phyloP scores from a whole-genome alignment of 179 eudicot genomes.

The Gypsophila paniculata region DNA sequence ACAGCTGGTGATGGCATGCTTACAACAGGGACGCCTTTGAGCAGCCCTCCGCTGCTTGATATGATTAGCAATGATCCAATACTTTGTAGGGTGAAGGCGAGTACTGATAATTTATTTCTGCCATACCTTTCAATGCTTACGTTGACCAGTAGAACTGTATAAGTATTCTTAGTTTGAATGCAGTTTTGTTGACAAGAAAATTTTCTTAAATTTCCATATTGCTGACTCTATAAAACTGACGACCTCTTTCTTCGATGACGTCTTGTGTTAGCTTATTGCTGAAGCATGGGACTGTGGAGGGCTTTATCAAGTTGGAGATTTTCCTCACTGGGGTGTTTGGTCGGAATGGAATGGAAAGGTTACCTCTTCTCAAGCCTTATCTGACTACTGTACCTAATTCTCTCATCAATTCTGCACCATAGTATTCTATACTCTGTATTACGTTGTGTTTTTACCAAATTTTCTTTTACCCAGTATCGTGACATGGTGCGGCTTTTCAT shows the following conservation, averaged over 20 bases:
- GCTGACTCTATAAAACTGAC: slow-evolving; percentile 4
- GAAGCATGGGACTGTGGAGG: slow-evolving; percentile 99
- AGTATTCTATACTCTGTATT: background rate
- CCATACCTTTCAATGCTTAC: too few species aligned
- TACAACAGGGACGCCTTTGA: slow-evolving; percentile 80
- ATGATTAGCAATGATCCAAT: slow-evolving; percentile 96
- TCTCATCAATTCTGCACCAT: too few species aligned
- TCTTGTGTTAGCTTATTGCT: slow-evolving; percentile 66
- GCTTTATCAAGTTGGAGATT: slow-evolving; percentile 92
- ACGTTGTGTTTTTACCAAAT: slow-evolving; percentile 14
- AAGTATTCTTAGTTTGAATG: too few species aligned
- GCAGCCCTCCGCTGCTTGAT: slow-evolving; percentile 80
- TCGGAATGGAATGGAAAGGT: slow-evolving; percentile 99
- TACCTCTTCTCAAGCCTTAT: background rate
- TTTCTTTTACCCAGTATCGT: slow-evolving; percentile 60
- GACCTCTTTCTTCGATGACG: background rate
- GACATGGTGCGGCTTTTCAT: slow-evolving; percentile 83
- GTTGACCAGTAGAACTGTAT: too few species aligned
- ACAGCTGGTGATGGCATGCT: slow-evolving; percentile 49
- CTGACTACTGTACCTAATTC: too few species aligned
- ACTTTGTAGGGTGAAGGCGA: slow-evolving; percentile 74
- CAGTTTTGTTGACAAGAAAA: too few species aligned
- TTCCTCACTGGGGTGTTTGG: slow-evolving; percentile 99
- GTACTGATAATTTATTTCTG: slow-evolving; percentile 19
- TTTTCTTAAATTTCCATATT: background rate